Conservation (phyloP, 495 filamentous ascomycete genomes). For the Aspergillus bridgeri region DNA sequence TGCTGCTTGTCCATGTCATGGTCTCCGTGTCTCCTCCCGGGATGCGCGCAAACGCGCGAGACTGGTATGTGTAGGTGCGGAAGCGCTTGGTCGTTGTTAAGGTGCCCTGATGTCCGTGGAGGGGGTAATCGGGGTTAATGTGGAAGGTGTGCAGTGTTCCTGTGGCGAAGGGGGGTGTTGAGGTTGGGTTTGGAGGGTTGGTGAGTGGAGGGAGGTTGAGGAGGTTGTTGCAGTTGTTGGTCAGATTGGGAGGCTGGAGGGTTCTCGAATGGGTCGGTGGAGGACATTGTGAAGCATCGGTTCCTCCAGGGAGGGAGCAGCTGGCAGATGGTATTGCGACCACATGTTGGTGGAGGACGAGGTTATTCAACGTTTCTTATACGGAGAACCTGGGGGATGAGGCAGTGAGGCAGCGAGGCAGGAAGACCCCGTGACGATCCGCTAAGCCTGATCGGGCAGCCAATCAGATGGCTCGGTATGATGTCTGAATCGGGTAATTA, state of each 20-base stretch:
- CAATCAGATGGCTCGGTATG: not conserved
- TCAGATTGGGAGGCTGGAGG: not conserved
- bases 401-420: not conserved
- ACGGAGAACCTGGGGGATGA: too few species aligned
- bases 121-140: slow-evolving; percentile 29
- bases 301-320: not conserved
- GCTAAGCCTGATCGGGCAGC: not conserved
- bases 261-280: not conserved
- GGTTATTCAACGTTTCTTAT: too few species aligned
- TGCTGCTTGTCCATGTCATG: slow-evolving; percentile 31
- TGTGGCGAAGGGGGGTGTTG: slow-evolving; percentile 19
- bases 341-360: not conserved
- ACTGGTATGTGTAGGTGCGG: slow-evolving; percentile 33
- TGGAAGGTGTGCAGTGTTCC: slow-evolving; percentile 23
- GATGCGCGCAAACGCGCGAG: slow-evolving; percentile 16
- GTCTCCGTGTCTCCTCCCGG: slow-evolving; percentile 18
- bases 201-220: not conserved
- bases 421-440: not conserved
- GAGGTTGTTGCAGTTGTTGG: not conserved
- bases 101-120: slow-evolving; percentile 21
- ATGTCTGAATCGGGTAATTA: not conserved
- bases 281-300: not conserved
- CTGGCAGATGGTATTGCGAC: not conserved
- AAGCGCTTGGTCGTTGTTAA: slow-evolving; percentile 31
- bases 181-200: slow-evolving; percentile 12